phyloP scores from a whole-genome alignment of 805 yeast species.

The Saccharomycopsis guyanensis region DNA sequence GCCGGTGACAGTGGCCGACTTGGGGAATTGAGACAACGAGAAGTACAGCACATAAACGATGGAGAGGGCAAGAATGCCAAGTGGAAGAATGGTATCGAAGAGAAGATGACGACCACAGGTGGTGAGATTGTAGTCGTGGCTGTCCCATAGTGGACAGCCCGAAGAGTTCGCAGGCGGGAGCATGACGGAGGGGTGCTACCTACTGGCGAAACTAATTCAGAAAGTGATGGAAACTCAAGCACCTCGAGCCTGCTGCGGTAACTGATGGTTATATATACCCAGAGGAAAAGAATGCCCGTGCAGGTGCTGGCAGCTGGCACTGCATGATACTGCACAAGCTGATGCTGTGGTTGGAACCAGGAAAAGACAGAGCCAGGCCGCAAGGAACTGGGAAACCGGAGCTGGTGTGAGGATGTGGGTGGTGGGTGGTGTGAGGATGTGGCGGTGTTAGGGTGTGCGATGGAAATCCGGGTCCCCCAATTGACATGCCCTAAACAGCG shows the following conservation, averaged over 20 bases:
- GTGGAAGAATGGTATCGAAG: conserved; percentile 31
- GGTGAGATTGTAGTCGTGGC: conserved; percentile 34
- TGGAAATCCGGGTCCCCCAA: no score
- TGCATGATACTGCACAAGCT: neutral
- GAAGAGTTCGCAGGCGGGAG: neutral
- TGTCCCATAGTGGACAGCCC: conserved; percentile 15
- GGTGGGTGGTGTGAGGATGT: no score
- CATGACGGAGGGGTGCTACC: no score
- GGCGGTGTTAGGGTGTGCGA: no score
- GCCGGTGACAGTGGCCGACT: neutral
- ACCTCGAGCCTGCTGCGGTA: no score
- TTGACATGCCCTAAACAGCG: no score
- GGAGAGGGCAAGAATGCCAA: conserved; percentile 29
- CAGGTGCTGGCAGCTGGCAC: neutral
- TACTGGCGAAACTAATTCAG: no score
- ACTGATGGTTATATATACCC: neutral
- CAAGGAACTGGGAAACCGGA: no score
- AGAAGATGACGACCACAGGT: conserved; percentile 34
- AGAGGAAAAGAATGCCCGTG: neutral
- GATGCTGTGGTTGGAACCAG: no score
- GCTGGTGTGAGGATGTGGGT: no score
- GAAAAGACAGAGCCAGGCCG: no score
- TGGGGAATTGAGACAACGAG: conserved; percentile 10
- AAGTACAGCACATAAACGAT: conserved; percentile 24
- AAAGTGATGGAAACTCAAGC: no score